Conservation (phyloP, 306 rosid species). For the Mimosa pudica region DNA sequence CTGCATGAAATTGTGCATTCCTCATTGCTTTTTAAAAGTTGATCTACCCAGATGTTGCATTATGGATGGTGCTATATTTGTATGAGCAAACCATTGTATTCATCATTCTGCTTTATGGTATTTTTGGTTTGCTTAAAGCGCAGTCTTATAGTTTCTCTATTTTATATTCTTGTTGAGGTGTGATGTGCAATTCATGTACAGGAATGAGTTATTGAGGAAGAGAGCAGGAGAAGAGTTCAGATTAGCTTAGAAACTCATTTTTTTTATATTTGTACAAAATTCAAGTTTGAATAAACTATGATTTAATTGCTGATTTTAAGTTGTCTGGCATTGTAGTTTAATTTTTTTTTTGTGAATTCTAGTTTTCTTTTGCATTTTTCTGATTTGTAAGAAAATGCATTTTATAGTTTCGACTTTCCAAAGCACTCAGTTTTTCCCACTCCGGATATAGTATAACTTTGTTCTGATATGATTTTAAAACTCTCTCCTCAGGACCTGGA, state of each 20-base stretch:
- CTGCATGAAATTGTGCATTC: slow-evolving; percentile 4
- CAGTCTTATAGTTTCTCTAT: neutral
- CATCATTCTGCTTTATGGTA: neutral
- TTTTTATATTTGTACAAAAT: neutral
- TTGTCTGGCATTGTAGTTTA: neutral
- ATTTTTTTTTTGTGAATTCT: neutral
- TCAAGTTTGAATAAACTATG: neutral
- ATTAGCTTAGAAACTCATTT: neutral
- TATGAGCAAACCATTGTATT: neutral
- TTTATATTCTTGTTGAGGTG: neutral
- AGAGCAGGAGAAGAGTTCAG: neutral
- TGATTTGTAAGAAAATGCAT: slow-evolving; percentile 18
- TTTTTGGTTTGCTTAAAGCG: neutral
- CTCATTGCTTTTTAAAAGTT: slow-evolving; percentile 11
- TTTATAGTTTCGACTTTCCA: slow-evolving; percentile 14
- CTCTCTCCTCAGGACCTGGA: slow-evolving; percentile 70
- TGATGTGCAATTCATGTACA: neutral
- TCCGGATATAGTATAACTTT: slow-evolving; percentile 20
- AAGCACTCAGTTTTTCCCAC: neutral
- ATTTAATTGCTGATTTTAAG: neutral
- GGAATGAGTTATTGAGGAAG: neutral
- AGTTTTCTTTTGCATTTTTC: slow-evolving; percentile 8
- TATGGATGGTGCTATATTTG: neutral
- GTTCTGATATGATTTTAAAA: slow-evolving; percentile 30
- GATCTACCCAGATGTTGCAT: slow-evolving; percentile 7